These are phyloP conservation scores for Mucor mucedo DNA, from an alignment of 371 early-diverging fungal species.

Conservation along the genomic window DNA sequence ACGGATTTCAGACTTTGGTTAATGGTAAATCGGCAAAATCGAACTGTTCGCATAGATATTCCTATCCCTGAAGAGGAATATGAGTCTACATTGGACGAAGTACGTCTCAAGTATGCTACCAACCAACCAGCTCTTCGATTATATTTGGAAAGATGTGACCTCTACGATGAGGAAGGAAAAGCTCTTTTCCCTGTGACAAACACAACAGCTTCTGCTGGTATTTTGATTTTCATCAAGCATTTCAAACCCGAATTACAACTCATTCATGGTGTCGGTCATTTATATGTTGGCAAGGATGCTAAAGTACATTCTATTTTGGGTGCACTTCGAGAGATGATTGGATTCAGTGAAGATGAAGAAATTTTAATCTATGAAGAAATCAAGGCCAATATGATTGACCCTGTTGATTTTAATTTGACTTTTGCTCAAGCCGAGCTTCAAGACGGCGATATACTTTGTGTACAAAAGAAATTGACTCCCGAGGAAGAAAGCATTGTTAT, in stretches of 20 bases:
- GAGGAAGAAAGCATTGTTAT: conserved; percentile 54
- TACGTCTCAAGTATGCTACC: conserved; percentile 28
- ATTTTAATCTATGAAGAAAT: conserved; percentile 88
- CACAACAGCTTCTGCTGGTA: neutral
- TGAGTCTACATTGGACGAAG: conserved; percentile 28
- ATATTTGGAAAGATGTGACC: conserved; percentile 28
- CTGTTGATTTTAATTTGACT: conserved; percentile 63
- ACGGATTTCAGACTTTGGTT: conserved; percentile 84
- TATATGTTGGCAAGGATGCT: conserved; percentile 57
- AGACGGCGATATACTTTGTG: conserved; percentile 90
- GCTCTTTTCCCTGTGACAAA: conserved; percentile 24
- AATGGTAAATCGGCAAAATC: conserved; percentile 88
- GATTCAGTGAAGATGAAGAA: conserved; percentile 57
- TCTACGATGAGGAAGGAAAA: conserved; percentile 5
- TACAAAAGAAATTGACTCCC: conserved; percentile 64
- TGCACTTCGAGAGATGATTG: conserved; percentile 55
- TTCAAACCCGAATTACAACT: conserved; percentile 29
- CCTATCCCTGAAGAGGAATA: conserved; percentile 52
- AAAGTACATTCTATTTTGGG: conserved; percentile 68
- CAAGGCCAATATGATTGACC: conserved; percentile 89
- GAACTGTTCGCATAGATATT: conserved; percentile 85
- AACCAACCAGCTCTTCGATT: conserved; percentile 30
- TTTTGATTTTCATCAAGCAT: conserved; percentile 34
- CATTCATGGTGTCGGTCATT: conserved; percentile 53
- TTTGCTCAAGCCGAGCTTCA: conserved; percentile 83